Conservation (phyloP, 805 yeast species). For the Nakazawaea populi region DNA sequence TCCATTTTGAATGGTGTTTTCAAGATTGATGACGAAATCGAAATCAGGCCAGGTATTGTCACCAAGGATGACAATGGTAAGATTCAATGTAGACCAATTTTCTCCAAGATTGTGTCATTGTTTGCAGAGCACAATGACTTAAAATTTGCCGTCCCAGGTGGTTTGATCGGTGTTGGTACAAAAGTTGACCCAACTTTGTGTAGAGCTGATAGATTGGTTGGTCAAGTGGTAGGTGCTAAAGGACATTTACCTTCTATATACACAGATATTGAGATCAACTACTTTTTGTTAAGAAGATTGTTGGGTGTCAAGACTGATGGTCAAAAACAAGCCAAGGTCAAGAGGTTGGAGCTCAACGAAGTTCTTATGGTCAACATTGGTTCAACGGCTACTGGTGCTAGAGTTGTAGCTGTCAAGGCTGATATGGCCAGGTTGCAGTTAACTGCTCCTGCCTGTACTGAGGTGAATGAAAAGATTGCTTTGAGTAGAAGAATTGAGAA, state of each 20-base stretch:
- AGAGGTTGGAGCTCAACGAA: constrained; percentile 90
- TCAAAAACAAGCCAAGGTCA: constrained; percentile 93
- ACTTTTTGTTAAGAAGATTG: constrained; percentile 91
- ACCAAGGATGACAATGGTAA: constrained; percentile 85
- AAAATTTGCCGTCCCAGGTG: constrained; percentile 99
- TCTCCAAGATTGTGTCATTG: constrained; percentile 86
- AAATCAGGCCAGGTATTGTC: constrained; percentile 98
- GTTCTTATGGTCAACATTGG: constrained; percentile 99
- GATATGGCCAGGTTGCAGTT: constrained; percentile 98
- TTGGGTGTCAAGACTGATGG: constrained; percentile 98
- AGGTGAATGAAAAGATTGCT: constrained; percentile 96
- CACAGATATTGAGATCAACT: constrained; percentile 96
- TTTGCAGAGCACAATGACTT: constrained; percentile 97
- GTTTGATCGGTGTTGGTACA: constrained; percentile 98
- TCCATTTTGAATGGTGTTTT: constrained; percentile 95
- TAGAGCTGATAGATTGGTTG: constrained; percentile 98
- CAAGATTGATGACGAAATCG: constrained; percentile 96
- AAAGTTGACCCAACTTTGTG: constrained; percentile 98
- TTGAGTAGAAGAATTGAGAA: constrained; percentile 97
- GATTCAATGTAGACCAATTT: constrained; percentile 93
- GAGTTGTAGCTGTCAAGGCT: constrained; percentile 95
- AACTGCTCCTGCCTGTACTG: constrained; percentile 98
- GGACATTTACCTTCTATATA: constrained; percentile 94
- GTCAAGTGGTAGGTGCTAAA: constrained; percentile 98
- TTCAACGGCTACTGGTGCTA: constrained; percentile 98